A percentile compares a stretch with the other conserved stretches of the same genome.
phyloP scores from a whole-genome alignment of 305 asterid species.

The Coffea humblotiana region DNA sequence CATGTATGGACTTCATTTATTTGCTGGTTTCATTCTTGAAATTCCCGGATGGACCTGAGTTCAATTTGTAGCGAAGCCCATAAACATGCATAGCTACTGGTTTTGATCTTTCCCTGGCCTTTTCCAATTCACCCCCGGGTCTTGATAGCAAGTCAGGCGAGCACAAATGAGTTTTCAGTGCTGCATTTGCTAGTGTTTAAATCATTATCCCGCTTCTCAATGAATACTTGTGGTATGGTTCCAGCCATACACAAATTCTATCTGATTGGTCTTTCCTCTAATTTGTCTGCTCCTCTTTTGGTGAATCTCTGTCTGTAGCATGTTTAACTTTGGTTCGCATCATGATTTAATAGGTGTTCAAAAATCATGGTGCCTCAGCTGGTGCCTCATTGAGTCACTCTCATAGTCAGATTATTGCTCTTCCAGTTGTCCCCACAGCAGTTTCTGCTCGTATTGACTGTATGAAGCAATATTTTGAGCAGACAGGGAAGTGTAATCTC shows the following conservation, averaged over 20 bases:
- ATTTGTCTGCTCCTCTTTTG: not conserved
- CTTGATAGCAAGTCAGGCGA: not conserved
- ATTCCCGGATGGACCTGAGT: not conserved
- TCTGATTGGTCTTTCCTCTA: too few relatives aligned
- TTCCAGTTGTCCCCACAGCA: constrained; percentile 74
- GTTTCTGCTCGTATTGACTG: constrained; percentile 61
- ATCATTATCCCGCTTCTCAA: not conserved
- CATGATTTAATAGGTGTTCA: constrained; percentile 55
- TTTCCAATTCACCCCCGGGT: not conserved
- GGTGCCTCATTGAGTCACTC: constrained; percentile 99
- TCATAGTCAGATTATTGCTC: constrained; percentile 91
- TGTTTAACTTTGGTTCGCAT: not conserved
- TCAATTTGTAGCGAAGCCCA: not conserved
- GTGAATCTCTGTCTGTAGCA: not conserved
- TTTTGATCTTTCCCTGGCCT: not conserved
- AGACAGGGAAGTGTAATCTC: constrained; percentile 73
- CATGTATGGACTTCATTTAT: not conserved
- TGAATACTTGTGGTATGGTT: not conserved
- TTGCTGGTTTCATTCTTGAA: not conserved
- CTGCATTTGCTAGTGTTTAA: not conserved
- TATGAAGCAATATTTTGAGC: constrained; percentile 64
- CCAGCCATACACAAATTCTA: not conserved
- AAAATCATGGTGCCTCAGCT: constrained; percentile 93
- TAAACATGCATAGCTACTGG: not conserved
- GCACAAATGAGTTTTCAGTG: not conserved